phyloP scores from a whole-genome alignment of 2,329 filamentous ascomycete species.

The Fusarium sp. region DNA sequence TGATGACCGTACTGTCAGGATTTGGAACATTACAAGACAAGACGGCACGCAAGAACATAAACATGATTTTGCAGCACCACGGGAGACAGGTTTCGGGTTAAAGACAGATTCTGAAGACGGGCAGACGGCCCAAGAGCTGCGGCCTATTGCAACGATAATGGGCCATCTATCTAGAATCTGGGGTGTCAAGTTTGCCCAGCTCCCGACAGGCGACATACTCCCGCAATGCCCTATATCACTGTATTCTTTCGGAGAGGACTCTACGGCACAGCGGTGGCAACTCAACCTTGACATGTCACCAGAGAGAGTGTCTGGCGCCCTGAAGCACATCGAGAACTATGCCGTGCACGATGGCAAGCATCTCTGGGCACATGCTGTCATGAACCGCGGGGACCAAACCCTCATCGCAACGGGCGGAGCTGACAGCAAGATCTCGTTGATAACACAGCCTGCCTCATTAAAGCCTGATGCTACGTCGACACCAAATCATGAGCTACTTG shows the following conservation, averaged over 20 bases:
- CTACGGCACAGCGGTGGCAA: conserved; percentile 78
- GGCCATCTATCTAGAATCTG: conserved; percentile 92
- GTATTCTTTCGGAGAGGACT: conserved; percentile 87
- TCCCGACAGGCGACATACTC: conserved; percentile 33
- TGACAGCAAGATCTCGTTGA: conserved; percentile 75
- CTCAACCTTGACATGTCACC: conserved; percentile 53
- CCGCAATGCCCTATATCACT: conserved; percentile 57
- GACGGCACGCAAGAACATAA: conserved; percentile 6
- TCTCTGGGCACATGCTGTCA: conserved; percentile 78
- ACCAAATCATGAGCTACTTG: conserved; percentile 23
- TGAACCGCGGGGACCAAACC: conserved; percentile 46
- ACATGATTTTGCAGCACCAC: conserved; percentile 49
- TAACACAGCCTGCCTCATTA: conserved; percentile 40
- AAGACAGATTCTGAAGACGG: conserved; percentile 41
- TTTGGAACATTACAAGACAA: conserved; percentile 83
- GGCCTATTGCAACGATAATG: conserved; percentile 77
- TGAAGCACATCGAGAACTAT: conserved; percentile 66
- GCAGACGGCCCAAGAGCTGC: conserved; percentile 24
- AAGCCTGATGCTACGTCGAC: neutral
- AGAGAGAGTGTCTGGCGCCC: conserved; percentile 34
- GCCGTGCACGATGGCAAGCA: conserved; percentile 86
- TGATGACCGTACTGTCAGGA: conserved; percentile 87
- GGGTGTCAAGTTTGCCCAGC: conserved; percentile 75
- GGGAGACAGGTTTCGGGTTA: conserved; percentile 72
- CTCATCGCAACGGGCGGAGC: conserved; percentile 81